Conservation (phyloP, 2,329 filamentous ascomycete genomes). For the Clonostachys rosea region DNA sequence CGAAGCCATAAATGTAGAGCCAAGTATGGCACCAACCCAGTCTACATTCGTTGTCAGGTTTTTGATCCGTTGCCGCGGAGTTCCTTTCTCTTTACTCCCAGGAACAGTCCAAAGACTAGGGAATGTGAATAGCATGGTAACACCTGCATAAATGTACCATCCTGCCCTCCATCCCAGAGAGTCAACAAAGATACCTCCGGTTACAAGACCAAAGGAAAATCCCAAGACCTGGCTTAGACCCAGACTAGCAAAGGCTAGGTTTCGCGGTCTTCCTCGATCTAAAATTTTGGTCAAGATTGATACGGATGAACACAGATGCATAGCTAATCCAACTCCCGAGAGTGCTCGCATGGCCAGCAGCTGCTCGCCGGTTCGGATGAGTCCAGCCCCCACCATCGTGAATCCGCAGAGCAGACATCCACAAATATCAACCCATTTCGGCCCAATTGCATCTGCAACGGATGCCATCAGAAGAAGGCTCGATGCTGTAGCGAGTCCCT, state of each 20-base stretch:
- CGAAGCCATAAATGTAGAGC: conserved; percentile 38
- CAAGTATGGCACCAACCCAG: conserved; percentile 46
- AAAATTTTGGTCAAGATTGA: conserved; percentile 23
- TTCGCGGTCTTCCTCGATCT: conserved; percentile 23
- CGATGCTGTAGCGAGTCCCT: conserved; percentile 24
- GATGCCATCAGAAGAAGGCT: conserved; percentile 30
- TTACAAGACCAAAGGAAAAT: conserved; percentile 43
- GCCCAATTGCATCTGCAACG: conserved; percentile 28
- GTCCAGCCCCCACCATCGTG: conserved; percentile 22
- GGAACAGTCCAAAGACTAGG: conserved; percentile 29
- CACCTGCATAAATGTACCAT: conserved; percentile 32
- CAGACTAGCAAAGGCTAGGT: conserved; percentile 34
- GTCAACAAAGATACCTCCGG: conserved; percentile 42
- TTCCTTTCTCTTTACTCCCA: not conserved
- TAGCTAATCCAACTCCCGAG: conserved; percentile 27
- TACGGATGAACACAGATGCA: conserved; percentile 27
- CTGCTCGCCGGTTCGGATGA: conserved; percentile 19
- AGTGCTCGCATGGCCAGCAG: conserved; percentile 29
- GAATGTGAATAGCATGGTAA: conserved; percentile 26
- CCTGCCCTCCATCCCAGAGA: conserved; percentile 40
- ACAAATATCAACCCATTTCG: conserved; percentile 20
- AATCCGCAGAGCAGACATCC: conserved; percentile 21
- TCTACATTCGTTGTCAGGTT: conserved; percentile 36
- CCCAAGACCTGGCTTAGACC: conserved; percentile 41
- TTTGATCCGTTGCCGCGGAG: conserved; percentile 9